Percentiles rank a stretch among this genome's conserved stretches.
These are phyloP conservation scores for Salvia hispanica DNA, from an alignment of 257 asterid species.

Conservation along the genomic window DNA sequence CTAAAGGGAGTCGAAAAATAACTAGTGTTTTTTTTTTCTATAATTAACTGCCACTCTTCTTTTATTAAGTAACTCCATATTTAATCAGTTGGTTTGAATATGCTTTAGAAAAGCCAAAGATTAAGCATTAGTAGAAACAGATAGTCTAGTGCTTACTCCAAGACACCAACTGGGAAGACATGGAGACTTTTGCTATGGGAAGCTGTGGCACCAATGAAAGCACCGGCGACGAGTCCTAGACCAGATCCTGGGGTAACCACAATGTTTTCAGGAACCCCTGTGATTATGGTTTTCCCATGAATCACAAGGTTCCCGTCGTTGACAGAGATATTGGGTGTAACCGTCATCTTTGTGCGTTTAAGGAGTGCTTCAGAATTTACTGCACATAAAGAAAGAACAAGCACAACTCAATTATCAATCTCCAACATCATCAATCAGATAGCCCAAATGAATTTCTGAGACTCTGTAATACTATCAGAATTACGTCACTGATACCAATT, in stretches of 20 bases:
- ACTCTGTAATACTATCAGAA: neutral
- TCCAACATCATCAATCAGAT: constrained; percentile 11
- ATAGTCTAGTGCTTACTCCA: constrained; percentile 58
- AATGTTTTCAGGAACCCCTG: constrained; percentile 76
- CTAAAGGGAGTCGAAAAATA: neutral
- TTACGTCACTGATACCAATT: neutral
- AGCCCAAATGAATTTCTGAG: neutral
- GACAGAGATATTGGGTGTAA: constrained; percentile 72
- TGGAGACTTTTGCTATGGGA: constrained; percentile 77
- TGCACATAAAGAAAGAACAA: constrained; percentile 39
- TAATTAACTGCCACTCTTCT: neutral
- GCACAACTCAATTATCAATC: constrained; percentile 20
- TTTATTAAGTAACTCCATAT: too few relatives aligned
- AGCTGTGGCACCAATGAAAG: constrained; percentile 85
- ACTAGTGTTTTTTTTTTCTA: neutral
- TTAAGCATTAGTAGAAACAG: neutral
- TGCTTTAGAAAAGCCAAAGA: neutral
- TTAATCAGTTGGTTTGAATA: constrained; percentile 1
- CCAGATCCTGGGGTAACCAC: constrained; percentile 78
- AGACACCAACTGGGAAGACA: constrained; percentile 77
- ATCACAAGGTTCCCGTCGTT: constrained; percentile 81
- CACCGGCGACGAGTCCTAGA: constrained; percentile 74
- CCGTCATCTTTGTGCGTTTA: constrained; percentile 56
- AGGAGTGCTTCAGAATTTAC: constrained; percentile 39
- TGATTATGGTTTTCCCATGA: constrained; percentile 85